phyloP scores from a whole-genome alignment of 2,329 filamentous ascomycete genomes.

The Neonectria punicea region DNA sequence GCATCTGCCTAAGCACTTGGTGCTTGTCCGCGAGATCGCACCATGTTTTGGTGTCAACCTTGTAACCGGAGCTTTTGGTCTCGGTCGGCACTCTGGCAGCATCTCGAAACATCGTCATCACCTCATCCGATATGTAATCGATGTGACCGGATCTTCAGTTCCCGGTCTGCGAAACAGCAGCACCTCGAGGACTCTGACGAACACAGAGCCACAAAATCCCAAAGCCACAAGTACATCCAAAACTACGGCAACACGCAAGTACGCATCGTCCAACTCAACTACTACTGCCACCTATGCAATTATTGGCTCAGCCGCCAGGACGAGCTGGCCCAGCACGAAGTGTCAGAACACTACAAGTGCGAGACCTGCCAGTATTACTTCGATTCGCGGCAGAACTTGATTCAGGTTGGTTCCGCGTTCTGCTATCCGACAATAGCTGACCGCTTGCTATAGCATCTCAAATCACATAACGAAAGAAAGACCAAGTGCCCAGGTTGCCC shows the following conservation, averaged over 20 bases:
- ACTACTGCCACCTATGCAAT: conserved; percentile 19
- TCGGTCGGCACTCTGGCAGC: neutral
- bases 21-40: neutral
- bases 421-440: neutral
- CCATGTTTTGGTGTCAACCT: neutral
- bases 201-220: neutral
- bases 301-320: neutral
- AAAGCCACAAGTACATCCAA: neutral
- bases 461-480: conserved; percentile 22
- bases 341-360: conserved; percentile 29
- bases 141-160: neutral
- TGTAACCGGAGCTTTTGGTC: neutral
- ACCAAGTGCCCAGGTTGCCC: conserved; percentile 33
- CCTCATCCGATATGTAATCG: neutral
- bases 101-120: neutral
- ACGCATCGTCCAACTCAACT: neutral
- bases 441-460: conserved; percentile 27
- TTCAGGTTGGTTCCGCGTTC: conserved; percentile 20
- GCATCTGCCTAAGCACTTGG: neutral
- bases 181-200: conserved; percentile 9
- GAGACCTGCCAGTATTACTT: conserved; percentile 18
- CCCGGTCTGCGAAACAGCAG: conserved; percentile 11
- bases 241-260: too few species aligned
- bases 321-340: conserved; percentile 24
- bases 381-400: conserved; percentile 20